Evolutionary conservation across 768 basidiomycete species (phyloP), one percentile per base, ranked within the genome.

Genomic region (Tremella fuciformis): DNA sequence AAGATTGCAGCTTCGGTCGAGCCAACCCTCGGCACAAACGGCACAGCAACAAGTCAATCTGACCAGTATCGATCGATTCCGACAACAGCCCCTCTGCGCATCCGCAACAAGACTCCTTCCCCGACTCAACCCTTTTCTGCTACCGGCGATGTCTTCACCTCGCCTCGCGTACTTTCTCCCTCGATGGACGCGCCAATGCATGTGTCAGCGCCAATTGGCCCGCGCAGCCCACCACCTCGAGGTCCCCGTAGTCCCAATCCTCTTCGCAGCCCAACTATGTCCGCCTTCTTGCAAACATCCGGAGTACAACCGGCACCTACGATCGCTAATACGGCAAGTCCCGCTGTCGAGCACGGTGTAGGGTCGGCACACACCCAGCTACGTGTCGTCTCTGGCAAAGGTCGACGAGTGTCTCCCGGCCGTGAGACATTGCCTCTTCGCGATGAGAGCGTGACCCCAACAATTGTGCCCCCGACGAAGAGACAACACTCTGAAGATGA

Each of bases 401-500:
- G 73, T 42, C 64, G 74, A 13, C 40, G 64, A 18, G 69, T 75
- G 0, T 69, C 71, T 4, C 59, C 66, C 6, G 69, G 69, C n/a
- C 63, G 75, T 16, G 69, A 69, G 24, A 71, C 60, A 3, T 50
- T 71, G 3, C 73, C 71, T 13, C 54, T 74, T 24, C 66, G 64
- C 46, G 54, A 60, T 18, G 60, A 63, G 11, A 54, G 59, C 41
- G 47, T 26, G 1, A 59, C 62, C 13, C 61, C 67, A 2, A 47
- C 57, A 2, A 38, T 37, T 2, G 38, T 50, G 26, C 13, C 59
- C 18, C 15, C 59, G 0, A 15, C 59, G 1, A 77, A 77, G 39
- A 62, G 76, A 21, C 69, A 70, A 40, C 71, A 69, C 22, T 77
- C 76, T 6, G 56, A 58, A 26, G 76, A 77, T 40, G 66, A 70